Base-by-base conservation (phyloP, 2,329 filamentous ascomycete genomes). In the Corinectria fuckeliana region DNA sequence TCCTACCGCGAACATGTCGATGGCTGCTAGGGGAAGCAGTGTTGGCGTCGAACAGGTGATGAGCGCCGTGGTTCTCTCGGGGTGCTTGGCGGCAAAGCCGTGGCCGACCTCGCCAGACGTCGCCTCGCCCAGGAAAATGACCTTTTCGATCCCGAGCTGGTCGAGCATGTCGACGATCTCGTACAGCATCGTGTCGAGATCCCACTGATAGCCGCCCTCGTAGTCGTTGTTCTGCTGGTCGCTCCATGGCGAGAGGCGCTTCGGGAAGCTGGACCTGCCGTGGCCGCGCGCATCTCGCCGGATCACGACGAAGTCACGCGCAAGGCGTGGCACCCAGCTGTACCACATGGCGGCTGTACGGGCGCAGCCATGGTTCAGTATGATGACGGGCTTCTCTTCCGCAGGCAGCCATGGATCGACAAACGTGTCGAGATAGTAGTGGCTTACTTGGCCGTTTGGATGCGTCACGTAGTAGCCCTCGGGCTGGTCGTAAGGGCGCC, bases 151-250 rank as follows among this genome's bases (percentile, higher is more conserved):
- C 6, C 13, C 16, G 32, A 50, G 47, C 5, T 50, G 30, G 21
- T 50, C 47, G 30, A 50, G 47, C 47, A 50, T 32, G 47, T 50
- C 47, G 28, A 50, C 30, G 16, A 50, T 50, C 16, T 50, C 47
- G 14, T 23, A 26, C 4, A 50, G 16, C 25, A 50, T 50, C 16
- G 47, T 50, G 23, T 50, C 28, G 47, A 50, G 16, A 23, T 32
- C 14, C 26, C 30, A 50, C n/a, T 36, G 26, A 20, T 50, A 50
- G 20, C 38, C 38, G 14, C 38, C 38, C 38, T 41, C 38, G 38
- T 41, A 41, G 21, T 23, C 38, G 10, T 41, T 41, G 11, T 41
- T 41, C 38, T 41, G 38, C 11, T 41, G 38, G 20, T 41, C 38
- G 4, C 38, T 41, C 38, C 47, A 32, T 50, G 47, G 26, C 16